Evolutionary conservation across 805 yeast genomes (phyloP).

Genomic region (Starmera amethionina): DNA sequence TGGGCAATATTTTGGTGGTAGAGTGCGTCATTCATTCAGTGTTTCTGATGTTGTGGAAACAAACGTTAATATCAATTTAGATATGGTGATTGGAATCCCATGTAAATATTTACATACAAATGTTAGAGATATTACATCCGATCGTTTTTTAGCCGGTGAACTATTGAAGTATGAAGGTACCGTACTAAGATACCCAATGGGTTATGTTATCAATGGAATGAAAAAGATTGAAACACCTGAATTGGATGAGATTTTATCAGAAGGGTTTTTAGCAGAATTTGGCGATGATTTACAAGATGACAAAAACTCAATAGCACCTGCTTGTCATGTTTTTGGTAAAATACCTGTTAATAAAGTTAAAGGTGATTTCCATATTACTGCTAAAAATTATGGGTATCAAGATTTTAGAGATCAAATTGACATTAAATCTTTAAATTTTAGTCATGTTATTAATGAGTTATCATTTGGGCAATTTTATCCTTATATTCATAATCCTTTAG

Average conservation of each 20-base stretch:
- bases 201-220: slow-evolving; percentile 35
- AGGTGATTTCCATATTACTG: slow-evolving; percentile 82
- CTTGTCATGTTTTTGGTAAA: slow-evolving; percentile 80
- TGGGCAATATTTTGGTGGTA: slow-evolving; percentile 80
- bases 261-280: slow-evolving; percentile 59
- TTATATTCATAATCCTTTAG: slow-evolving; percentile 79
- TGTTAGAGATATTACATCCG: slow-evolving; percentile 70
- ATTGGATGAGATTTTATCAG: slow-evolving; percentile 55
- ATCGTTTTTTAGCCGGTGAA: slow-evolving; percentile 70
- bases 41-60: slow-evolving; percentile 57
- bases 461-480: slow-evolving; percentile 92
- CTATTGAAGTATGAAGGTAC: slow-evolving; percentile 62
- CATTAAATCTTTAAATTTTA: slow-evolving; percentile 51
- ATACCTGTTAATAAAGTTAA: slow-evolving; percentile 77
- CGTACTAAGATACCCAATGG: slow-evolving; percentile 42
- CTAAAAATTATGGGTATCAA: slow-evolving; percentile 57
- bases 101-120: slow-evolving; percentile 69
- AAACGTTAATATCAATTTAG: slow-evolving; percentile 63
- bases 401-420: slow-evolving; percentile 37
- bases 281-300: slow-evolving; percentile 27
- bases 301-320: slow-evolving; percentile 45
- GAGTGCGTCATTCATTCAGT: slow-evolving; percentile 62
- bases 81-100: slow-evolving; percentile 74
- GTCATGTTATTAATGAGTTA: slow-evolving; percentile 78
- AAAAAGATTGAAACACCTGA: slow-evolving; percentile 47